phyloP scores from a whole-genome alignment of 2,329 filamentous ascomycete species.

The Diaporthe destruens region DNA sequence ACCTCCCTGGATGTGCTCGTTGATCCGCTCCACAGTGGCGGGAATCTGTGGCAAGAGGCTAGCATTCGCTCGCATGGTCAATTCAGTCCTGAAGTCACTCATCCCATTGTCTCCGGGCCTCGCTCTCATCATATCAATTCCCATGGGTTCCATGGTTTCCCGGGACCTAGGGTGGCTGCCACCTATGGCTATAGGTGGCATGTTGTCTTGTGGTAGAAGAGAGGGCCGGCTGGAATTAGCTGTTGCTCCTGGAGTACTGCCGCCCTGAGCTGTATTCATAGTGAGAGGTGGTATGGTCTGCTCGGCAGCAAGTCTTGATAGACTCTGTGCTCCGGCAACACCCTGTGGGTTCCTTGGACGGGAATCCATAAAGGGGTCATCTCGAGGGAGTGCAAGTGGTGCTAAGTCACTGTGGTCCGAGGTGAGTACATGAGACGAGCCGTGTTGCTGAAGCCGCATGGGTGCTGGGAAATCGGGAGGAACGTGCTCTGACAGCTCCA shows the following conservation, averaged over 20 bases:
- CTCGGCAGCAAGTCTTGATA: background rate
- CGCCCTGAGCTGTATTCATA: background rate
- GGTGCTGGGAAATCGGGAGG: background rate
- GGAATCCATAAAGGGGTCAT: background rate
- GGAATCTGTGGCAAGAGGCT: background rate
- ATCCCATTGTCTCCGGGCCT: background rate
- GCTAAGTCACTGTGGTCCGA: background rate
- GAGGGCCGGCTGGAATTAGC: background rate
- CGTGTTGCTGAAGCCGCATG: background rate
- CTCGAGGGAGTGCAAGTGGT: conserved; percentile 10
- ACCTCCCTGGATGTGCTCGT: conserved; percentile 13
- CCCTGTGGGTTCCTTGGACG: background rate
- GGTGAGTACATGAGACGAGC: background rate
- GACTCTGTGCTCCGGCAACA: background rate
- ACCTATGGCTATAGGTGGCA: conserved; percentile 1
- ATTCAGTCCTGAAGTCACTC: background rate
- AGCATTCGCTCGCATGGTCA: conserved; percentile 2
- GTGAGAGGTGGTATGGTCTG: background rate
- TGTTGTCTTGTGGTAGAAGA: background rate
- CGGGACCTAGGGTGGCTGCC: background rate
- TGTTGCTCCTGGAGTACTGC: background rate
- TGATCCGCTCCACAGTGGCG: background rate
- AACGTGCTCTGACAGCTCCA: conserved; percentile 14
- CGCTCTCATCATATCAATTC: background rate
- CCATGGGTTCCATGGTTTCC: background rate